A percentile compares a stretch with the other conserved stretches of the same genome.
Evolutionary conservation across 1,139 yeast species (phyloP).

Genomic region (Geotrichum fermentans): DNA sequence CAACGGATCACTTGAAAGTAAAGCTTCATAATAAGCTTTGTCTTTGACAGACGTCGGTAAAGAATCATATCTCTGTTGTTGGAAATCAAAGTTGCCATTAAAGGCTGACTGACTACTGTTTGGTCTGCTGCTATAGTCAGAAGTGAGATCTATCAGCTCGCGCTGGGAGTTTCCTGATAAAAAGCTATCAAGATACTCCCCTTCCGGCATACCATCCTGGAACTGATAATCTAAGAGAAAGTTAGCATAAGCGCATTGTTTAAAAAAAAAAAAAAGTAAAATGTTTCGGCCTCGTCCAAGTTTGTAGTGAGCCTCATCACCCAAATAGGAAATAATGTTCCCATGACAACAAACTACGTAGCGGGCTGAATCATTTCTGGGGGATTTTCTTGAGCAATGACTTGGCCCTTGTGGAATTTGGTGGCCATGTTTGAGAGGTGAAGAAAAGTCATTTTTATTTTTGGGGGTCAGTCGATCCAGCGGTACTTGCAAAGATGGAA

Average conservation of each 20-base stretch:
- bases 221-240: no score
- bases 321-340: neutral
- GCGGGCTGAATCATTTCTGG: no score
- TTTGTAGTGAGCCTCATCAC: conserved; percentile 7
- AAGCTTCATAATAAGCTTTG: conserved; percentile 2
- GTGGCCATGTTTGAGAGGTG: no score
- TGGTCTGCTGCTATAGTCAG: neutral
- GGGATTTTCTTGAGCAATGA: no score
- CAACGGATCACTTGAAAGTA: neutral
- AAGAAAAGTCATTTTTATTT: no score
- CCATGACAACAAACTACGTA: conserved; percentile 8
- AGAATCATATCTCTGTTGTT: neutral
- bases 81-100: neutral
- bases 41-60: neutral
- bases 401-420: no score
- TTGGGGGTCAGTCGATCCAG: no score
- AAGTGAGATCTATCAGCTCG: neutral
- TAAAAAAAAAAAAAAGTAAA: neutral
- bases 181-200: conserved; percentile 1
- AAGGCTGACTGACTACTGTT: neutral
- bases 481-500: no score
- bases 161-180: neutral
- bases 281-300: neutral
- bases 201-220: no score
- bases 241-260: no score